These are phyloP conservation scores for Vaccinium macrocarpon DNA, from an alignment of 148 eudicot species.

Conservation along the genomic window DNA sequence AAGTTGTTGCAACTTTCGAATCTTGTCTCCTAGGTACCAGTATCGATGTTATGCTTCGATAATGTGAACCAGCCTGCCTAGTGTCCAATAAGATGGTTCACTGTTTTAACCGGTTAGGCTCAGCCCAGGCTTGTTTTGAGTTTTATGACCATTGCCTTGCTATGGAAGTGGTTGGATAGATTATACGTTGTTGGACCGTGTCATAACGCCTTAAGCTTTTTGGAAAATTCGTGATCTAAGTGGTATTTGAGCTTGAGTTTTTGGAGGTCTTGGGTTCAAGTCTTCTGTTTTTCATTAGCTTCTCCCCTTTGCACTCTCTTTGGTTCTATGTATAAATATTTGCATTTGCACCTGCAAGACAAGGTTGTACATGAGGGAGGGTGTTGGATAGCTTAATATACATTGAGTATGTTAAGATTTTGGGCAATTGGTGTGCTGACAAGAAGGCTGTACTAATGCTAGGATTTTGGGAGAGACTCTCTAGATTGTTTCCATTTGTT, in stretches of 20 bases:
- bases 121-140: not conserved
- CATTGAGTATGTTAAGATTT: not conserved
- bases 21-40: not conserved
- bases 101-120: not conserved
- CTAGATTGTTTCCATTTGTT: not conserved
- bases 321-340: not conserved
- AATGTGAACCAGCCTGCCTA: not conserved
- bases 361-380: not conserved
- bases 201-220: not conserved
- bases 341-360: not conserved
- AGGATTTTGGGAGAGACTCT: not conserved
- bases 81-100: not conserved
- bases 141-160: not conserved
- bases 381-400: not conserved
- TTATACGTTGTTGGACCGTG: not conserved
- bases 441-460: not conserved
- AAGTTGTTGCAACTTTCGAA: not conserved
- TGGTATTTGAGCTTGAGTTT: not conserved
- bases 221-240: not conserved
- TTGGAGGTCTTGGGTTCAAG: not conserved
- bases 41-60: not conserved
- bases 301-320: not conserved
- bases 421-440: not conserved
- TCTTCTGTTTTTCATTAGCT: not conserved
- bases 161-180: not conserved